phyloP scores from a whole-genome alignment of 2,329 filamentous ascomycete genomes.

The Bimuria novae-zelandiae region DNA sequence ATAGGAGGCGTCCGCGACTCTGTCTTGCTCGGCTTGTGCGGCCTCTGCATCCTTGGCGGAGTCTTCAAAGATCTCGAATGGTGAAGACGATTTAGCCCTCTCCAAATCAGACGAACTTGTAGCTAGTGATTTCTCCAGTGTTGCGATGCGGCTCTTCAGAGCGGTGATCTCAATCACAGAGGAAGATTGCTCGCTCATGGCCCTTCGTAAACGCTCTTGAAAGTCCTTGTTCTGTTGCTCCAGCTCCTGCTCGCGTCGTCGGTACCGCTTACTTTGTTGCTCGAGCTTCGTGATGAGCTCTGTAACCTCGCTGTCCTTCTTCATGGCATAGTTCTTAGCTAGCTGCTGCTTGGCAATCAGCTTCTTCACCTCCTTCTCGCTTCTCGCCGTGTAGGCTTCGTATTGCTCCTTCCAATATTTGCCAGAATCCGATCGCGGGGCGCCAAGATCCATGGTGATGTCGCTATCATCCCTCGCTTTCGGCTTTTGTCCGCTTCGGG shows the following conservation, averaged over 20 bases:
- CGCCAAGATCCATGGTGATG: slow-evolving; percentile 71
- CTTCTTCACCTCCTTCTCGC: slow-evolving; percentile 74
- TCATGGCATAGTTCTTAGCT: slow-evolving; percentile 76
- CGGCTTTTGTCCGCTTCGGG: slow-evolving; percentile 33
- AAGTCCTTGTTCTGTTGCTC: slow-evolving; percentile 60
- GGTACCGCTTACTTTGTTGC: slow-evolving; percentile 69
- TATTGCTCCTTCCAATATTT: slow-evolving; percentile 82
- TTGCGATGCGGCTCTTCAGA: slow-evolving; percentile 39
- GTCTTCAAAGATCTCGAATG: slow-evolving; percentile 41
- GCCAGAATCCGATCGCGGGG: slow-evolving; percentile 75
- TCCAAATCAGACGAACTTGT: slow-evolving; percentile 20
- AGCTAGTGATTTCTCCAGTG: slow-evolving; percentile 31
- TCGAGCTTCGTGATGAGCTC: slow-evolving; percentile 68
- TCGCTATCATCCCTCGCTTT: slow-evolving; percentile 59
- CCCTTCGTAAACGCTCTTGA: slow-evolving; percentile 42
- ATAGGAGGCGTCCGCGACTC: slow-evolving; percentile 19
- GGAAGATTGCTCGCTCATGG: slow-evolving; percentile 38
- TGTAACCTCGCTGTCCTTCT: slow-evolving; percentile 74
- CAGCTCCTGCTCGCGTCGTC: slow-evolving; percentile 67
- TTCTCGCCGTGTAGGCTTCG: slow-evolving; percentile 72
- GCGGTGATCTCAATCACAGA: slow-evolving; percentile 40
- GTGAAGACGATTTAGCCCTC: slow-evolving; percentile 20
- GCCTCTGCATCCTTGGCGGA: slow-evolving; percentile 24
- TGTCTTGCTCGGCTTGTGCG: slow-evolving; percentile 15
- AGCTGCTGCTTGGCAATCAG: slow-evolving; percentile 79